Base-by-base conservation (phyloP, 306 rosid species). In the Fragaria vesca region DNA sequence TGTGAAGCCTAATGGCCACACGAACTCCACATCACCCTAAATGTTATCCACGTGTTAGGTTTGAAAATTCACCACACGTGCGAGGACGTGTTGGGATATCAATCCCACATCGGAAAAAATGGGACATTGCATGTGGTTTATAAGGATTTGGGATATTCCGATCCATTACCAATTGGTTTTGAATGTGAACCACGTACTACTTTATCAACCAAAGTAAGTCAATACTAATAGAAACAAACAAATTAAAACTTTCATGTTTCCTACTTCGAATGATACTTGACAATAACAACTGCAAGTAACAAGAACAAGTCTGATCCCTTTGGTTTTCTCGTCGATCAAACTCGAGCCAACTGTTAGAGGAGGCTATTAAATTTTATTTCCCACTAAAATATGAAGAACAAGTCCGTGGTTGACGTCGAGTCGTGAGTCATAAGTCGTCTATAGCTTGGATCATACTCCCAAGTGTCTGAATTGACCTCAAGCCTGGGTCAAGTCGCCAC, bases 341-440 rank as follows among this genome's bases (percentile, higher is more conserved):
- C 24, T 34, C 18, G 12, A 38, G 21, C 70, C 70, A 65, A 34
- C 43, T 65, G 43, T 3, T 65, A 38, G 26, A 34, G 4, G 12
- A 36, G 12, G 15, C 47, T 36, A 36, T 38, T 66, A 38, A 38
- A 66, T 66, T 66, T 66, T 8, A 7, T 18, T 66, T 66, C 8
- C 45, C 70, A 66, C 71, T 36, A 66, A 2, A 2, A 8, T 8
- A 38, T 9, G 43, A 66, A 36, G 47, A 32, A 66, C 28, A 18
- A 38, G 69, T 38, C 47, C 9, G 1, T 4, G n/a, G 71, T 66
- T 66, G 71, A 66, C 71, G 71, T 38, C 8, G 26, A 66, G 71
- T 66, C 71, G 15, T 15, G 71, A 66, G 71, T 66, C 47, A 36
- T 38, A 17, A 66, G 48, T 66, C 71, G 47, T 66, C 71, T 24